Conservation (phyloP, 1,284 basidiomycete species). For the Salmacisia buchloeana region DNA sequence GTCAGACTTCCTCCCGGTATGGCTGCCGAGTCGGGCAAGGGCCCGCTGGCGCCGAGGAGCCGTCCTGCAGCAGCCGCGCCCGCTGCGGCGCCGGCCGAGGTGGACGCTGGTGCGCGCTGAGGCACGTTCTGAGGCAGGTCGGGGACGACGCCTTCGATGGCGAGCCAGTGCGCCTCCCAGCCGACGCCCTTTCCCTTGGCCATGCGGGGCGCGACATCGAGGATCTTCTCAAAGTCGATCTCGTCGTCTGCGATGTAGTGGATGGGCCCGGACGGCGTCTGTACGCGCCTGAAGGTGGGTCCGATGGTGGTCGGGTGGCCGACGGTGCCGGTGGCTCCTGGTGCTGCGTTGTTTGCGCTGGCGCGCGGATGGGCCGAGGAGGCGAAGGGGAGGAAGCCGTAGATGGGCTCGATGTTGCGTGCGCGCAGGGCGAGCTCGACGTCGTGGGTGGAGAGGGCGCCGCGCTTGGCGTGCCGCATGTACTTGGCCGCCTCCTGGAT, state of each 20-base stretch:
- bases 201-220: constrained; percentile 36
- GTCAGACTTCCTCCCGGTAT: constrained; percentile 41
- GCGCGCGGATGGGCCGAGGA: neutral
- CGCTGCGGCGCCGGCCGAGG: neutral
- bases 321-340: constrained; percentile 14
- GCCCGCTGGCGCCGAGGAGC: neutral
- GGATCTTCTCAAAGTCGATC: constrained; percentile 74
- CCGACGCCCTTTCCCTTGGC: constrained; percentile 44
- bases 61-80: neutral
- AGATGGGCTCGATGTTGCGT: constrained; percentile 72
- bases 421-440: constrained; percentile 88
- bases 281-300: constrained; percentile 48
- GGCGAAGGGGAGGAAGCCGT: constrained; percentile 36
- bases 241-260: constrained; percentile 96
- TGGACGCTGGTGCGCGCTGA: constrained; percentile 58
- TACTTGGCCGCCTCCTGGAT: constrained; percentile 94
- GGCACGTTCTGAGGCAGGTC: constrained; percentile 78
- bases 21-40: constrained; percentile 18
- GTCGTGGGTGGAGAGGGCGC: constrained; percentile 78
- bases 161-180: constrained; percentile 73
- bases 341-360: neutral
- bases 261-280: constrained; percentile 55
- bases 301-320: constrained; percentile 13
- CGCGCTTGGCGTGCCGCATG: constrained; percentile 86
- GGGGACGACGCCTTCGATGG: constrained; percentile 95